Conservation (phyloP, 768 basidiomycete species). For the Mycena alexandri region DNA sequence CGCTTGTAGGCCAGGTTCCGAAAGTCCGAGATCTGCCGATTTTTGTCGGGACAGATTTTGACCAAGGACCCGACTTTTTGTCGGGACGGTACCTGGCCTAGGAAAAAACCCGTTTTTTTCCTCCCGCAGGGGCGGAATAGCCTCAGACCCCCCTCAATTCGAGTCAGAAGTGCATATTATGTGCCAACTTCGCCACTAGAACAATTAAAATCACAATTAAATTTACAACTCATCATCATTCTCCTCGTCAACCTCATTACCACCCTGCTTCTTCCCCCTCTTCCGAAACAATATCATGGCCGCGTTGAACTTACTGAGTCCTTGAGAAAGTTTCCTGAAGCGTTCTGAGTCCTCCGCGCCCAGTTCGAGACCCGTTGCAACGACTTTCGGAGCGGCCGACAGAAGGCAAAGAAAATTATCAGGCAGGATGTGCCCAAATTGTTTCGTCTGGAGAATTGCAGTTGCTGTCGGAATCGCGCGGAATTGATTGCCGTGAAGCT, state of each 20-base stretch:
- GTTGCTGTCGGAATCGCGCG: conserved; percentile 25
- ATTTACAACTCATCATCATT: no score
- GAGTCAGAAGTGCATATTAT: no score
- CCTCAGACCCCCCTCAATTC: no score
- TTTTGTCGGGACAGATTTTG: no score
- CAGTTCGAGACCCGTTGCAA: conserved; percentile 5
- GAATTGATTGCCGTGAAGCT: conserved; percentile 32
- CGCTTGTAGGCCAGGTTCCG: no score
- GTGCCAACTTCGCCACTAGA: no score
- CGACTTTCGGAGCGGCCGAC: not conserved
- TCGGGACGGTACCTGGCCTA: no score
- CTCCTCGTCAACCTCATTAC: not conserved
- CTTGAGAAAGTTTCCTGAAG: not conserved
- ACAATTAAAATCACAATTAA: no score
- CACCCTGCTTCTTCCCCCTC: conserved; percentile 5
- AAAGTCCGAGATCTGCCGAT: no score
- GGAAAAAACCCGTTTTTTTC: no score
- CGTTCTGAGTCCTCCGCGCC: not conserved
- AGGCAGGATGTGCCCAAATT: conserved; percentile 37
- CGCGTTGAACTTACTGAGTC: not conserved
- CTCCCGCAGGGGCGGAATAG: no score
- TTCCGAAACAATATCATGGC: conserved; percentile 15
- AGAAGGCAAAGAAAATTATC: conserved; percentile 32
- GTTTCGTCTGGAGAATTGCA: conserved; percentile 30
- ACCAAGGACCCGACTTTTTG: no score